Evolutionary conservation across 2,329 filamentous ascomycete genomes (phyloP), one percentile per base, ranked within the genome.

Genomic region (Chrysoporthe deuterocubensis): DNA sequence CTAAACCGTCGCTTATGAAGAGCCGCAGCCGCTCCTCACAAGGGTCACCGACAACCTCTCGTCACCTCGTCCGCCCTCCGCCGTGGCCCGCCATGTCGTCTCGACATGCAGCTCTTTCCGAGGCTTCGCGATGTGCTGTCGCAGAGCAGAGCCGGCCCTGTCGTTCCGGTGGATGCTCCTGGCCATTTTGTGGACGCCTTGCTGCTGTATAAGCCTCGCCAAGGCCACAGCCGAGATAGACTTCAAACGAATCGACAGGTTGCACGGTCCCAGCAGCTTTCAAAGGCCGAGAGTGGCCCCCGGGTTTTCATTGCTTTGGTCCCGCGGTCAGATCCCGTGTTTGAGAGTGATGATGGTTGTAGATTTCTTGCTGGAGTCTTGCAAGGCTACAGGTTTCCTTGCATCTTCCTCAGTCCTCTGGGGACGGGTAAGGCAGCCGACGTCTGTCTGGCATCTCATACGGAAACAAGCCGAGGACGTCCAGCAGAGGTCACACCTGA

Each of bases 21-120:
- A 64, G 62, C 62, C 62, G 62, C 62, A 64, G 50, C 46, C 44
- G 48, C 60, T 50, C n/a, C 26, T n/a, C 44, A 40, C 40, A 60
- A 60, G 32, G 57, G 57, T 37, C n/a, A 43, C 60, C 46, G 61
- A 63, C 61, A 63, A 63, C 61, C 61, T 63, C n/a, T 62, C 9
- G 42, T 62, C 58, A 61, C 58, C 21, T 62, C 44, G 40, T 50
- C 43, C 43, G 18, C 32, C 58, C 42, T 8, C 34, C 26, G 8
- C 40, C 7, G 32, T 54, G 26, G 26, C 9, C 21, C n/a, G 13
- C 11, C 21, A 52, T 54, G 32, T 54, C 16, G 50, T 54, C 13
- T 54, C 50, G 26, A 54, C 50, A 54, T 3, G 21, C 50, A 6
- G 32, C 32, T 5, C 32, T 32, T 26, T 21, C 3, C 21, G 21